phyloP scores from a whole-genome alignment of 768 basidiomycete genomes.

The Suillus clintonianus region DNA sequence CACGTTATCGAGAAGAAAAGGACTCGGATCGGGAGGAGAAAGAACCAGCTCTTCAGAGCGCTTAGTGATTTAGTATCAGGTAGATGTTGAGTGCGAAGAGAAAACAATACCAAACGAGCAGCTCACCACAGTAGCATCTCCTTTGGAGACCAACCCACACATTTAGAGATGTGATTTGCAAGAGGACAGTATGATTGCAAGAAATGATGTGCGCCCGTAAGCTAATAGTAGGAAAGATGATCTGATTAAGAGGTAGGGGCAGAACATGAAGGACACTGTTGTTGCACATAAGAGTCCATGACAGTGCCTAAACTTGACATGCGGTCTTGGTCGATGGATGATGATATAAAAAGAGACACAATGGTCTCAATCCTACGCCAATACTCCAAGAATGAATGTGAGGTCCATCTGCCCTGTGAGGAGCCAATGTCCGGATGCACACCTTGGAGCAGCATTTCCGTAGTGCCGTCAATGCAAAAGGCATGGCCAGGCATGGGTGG shows the following conservation, averaged over 20 bases:
- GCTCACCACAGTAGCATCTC: no score
- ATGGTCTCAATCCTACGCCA: conserved; percentile 28
- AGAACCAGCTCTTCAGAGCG: neutral
- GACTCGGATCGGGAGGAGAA: neutral
- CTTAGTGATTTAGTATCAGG: neutral
- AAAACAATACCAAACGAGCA: neutral
- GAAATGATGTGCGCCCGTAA: no score
- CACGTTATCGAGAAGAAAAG: neutral
- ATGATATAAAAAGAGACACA: conserved; percentile 10
- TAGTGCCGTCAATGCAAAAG: conserved; percentile 29
- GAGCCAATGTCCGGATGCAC: conserved; percentile 33
- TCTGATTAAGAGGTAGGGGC: no score
- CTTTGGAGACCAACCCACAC: no score
- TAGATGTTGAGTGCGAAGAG: neutral
- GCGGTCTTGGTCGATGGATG: neutral
- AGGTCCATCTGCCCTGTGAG: conserved; percentile 32
- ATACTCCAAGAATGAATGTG: conserved; percentile 27
- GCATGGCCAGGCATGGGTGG: conserved; percentile 20
- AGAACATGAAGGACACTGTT: no score
- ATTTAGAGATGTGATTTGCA: no score
- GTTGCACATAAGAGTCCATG: neutral
- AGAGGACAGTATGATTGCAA: no score
- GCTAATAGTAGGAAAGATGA: no score
- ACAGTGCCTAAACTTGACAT: neutral
- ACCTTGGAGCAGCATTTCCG: conserved; percentile 31